Base-by-base conservation (phyloP, 176 grass and related monocot genomes). In the Hsuehochloa calcarea region DNA sequence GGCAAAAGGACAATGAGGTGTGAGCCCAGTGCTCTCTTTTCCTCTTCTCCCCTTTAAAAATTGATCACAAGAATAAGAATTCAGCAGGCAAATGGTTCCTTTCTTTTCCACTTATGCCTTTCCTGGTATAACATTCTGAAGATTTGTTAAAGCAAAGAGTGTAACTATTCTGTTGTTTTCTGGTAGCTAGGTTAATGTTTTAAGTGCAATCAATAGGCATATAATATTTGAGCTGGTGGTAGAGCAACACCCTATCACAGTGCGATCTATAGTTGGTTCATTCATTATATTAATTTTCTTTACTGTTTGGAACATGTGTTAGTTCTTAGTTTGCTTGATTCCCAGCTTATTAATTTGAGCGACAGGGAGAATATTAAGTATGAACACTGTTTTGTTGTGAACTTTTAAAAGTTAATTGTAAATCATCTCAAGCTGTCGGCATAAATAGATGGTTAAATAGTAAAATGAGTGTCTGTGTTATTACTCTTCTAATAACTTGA, bases 1-100 rank as follows among this genome's bases (percentile, higher is more conserved):
- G 78, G 87, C 76, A 31, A 68, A 85, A 81, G 84, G 80, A 89
- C 92, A 85, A 78, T 15, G 26, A 80, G 76, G 77, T 61, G 78
- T 72, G 85, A 91, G 41, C 80, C 86, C 47, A 19, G 69, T n/a
- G n/a, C 38, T 23, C 40, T 60, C 87, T 91, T 83, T 47, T n/a
- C 65, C 67, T 38, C 66, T 3, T 56, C 16, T 50, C 9, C 16
- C 22, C 65, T 62, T 64, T 38, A 59, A 76, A n/a, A 79, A 65
- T 29, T 62, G 31, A 70, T 25, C 10, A 35, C 35, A 20, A 59
- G 51, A 8, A 63, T 45, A 39, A 79, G 59, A 58, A 56, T 8
- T 65, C 58, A 23, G 60, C 23, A 34, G 40, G 22, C 25, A 67
- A 68, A 83, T 87, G 16, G 20, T 41, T 58, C 20, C 4, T 62